phyloP scores from a whole-genome alignment of 225 moss, liverwort and hornwort species.

The Anthoceros angustus region DNA sequence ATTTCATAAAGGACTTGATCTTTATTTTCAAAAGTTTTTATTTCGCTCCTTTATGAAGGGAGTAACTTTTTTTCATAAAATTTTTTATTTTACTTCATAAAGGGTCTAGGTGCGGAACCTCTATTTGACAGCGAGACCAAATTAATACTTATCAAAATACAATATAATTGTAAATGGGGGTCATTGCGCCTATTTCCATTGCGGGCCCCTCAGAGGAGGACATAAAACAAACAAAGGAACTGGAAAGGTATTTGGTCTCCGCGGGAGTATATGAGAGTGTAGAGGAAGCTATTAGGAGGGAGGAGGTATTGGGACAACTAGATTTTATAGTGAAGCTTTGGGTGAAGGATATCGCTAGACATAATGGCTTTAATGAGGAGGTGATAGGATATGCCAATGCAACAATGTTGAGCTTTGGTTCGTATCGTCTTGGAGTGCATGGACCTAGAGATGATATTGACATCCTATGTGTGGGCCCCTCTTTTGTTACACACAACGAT shows the following conservation, averaged over 20 bases:
- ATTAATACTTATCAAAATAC: too few species aligned
- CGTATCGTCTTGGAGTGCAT: conserved; percentile 88
- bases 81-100: too few species aligned
- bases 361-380: conserved; percentile 63
- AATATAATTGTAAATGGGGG: too few species aligned
- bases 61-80: too few species aligned
- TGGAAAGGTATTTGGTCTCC: conserved; percentile 46
- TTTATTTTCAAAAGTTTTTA: too few species aligned
- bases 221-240: conserved; percentile 42
- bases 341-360: conserved; percentile 65
- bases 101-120: too few species aligned
- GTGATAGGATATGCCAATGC: conserved; percentile 66
- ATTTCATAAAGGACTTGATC: too few species aligned
- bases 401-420: conserved; percentile 96
- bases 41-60: too few species aligned
- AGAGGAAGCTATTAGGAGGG: conserved; percentile 73
- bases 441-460: conserved; percentile 93
- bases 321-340: conserved; percentile 74
- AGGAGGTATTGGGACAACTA: conserved; percentile 86
- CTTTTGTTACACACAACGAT: conserved; percentile 56
- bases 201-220: conserved; percentile 55
- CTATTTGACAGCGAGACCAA: too few species aligned
- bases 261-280: conserved; percentile 59
- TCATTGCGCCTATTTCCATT: conserved; percentile 73
- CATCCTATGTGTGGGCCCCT: conserved; percentile 90